phyloP scores from a whole-genome alignment of 1,139 yeast species.

The Blastobotrys aristatus region DNA sequence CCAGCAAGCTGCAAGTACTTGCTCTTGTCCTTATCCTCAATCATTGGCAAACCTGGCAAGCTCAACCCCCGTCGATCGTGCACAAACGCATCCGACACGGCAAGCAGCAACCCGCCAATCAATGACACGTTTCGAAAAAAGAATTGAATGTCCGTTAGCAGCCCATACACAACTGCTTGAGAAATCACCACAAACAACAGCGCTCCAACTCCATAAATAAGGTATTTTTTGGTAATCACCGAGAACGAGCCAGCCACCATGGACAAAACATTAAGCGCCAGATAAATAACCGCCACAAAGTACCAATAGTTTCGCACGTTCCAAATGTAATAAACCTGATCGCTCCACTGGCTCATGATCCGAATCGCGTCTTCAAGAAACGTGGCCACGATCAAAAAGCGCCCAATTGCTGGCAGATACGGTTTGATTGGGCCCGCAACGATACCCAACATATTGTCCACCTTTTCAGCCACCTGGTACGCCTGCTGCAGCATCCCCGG shows the following conservation, averaged over 20 bases:
- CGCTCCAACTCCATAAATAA: slow-evolving; percentile 67
- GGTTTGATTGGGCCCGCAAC: slow-evolving; percentile 39
- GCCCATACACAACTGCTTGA: slow-evolving; percentile 88
- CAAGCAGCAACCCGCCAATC: slow-evolving; percentile 87
- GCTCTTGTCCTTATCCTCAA: slow-evolving; percentile 76
- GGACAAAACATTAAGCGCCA: slow-evolving; percentile 56
- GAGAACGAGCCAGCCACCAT: slow-evolving; percentile 74
- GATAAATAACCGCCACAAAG: slow-evolving; percentile 68
- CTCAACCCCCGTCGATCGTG: slow-evolving; percentile 64
- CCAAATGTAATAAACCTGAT: slow-evolving; percentile 81
- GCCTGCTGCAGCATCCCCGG: slow-evolving; percentile 9
- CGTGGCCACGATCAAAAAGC: slow-evolving; percentile 89
- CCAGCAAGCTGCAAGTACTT: slow-evolving; percentile 88
- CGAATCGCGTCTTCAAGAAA: slow-evolving; percentile 87
- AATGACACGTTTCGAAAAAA: slow-evolving; percentile 83
- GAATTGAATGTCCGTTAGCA: slow-evolving; percentile 75
- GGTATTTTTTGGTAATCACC: slow-evolving; percentile 65
- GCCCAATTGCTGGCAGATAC: slow-evolving; percentile 69
- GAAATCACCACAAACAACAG: slow-evolving; percentile 67
- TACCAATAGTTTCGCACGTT: slow-evolving; percentile 76
- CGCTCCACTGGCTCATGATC: slow-evolving; percentile 83
- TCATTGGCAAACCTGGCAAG: slow-evolving; percentile 88
- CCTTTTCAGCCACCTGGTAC: slow-evolving; percentile 27
- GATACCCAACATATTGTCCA: slow-evolving; percentile 34
- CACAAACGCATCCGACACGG: slow-evolving; percentile 84